Evolutionary conservation across 176 grass and related monocot species (phyloP).

Genomic region (Cocos nucifera): DNA sequence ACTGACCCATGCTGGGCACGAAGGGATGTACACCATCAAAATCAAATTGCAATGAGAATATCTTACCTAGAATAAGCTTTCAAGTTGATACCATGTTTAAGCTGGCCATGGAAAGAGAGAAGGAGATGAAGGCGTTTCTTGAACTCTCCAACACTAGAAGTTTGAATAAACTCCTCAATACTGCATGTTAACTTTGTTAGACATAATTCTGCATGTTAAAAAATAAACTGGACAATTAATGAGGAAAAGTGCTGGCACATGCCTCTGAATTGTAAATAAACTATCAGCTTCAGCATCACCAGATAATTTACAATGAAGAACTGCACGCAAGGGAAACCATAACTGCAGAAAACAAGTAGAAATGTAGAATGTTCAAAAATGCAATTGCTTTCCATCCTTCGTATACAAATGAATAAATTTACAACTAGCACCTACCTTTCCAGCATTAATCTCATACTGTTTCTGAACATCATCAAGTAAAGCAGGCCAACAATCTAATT

Average conservation of each 20-base stretch:
- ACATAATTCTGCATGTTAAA: neutral
- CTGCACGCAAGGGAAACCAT: conserved; percentile 74
- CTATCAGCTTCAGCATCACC: conserved; percentile 31
- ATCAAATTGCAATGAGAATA: neutral
- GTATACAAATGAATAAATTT: no score
- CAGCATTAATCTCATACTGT: conserved; percentile 57
- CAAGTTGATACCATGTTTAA: conserved; percentile 37
- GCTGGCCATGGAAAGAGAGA: conserved; percentile 68
- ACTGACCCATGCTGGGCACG: no score
- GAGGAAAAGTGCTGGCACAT: neutral
- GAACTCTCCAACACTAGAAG: conserved; percentile 81
- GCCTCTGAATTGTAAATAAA: conserved; percentile 56
- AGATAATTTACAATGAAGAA: conserved; percentile 38
- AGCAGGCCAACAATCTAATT: conserved; percentile 75
- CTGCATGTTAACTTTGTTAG: conserved; percentile 35
- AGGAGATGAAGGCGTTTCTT: conserved; percentile 83
- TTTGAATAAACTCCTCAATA: conserved; percentile 80
- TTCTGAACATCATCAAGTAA: conserved; percentile 51
- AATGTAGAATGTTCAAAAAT: neutral
- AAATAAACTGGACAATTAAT: no score
- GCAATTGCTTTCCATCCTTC: no score
- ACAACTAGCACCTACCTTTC: conserved; percentile 38
- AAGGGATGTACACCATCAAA: neutral
- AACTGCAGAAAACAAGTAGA: conserved; percentile 33
- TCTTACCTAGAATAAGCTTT: conserved; percentile 60